These are phyloP conservation scores for Metrosideros polymorpha DNA, from an alignment of 441 rosid genomes.

Conservation along the genomic window DNA sequence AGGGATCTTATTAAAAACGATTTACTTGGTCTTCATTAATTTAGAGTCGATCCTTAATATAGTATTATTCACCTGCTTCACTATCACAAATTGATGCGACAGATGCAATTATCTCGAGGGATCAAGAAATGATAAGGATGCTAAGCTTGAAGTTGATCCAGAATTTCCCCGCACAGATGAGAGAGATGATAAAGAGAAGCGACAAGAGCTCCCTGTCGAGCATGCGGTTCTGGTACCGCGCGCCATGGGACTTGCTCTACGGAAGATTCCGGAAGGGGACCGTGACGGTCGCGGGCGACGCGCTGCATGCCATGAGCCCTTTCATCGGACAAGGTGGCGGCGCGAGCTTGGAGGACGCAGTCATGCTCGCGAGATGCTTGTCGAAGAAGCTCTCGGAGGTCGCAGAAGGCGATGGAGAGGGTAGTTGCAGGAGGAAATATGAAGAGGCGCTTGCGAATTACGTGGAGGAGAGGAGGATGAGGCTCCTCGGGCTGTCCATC, in stretches of 20 bases:
- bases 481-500: background rate
- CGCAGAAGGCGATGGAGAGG: background rate
- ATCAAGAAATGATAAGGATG: background rate
- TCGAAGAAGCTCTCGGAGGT: background rate
- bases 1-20: background rate
- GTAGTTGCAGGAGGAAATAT: background rate
- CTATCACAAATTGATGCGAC: background rate
- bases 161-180: background rate
- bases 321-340: background rate
- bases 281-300: background rate
- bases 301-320: background rate
- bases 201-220: background rate
- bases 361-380: background rate
- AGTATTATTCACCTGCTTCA: background rate
- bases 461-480: background rate
- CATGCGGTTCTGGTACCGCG: background rate
- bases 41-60: background rate
- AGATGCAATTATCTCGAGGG: background rate
- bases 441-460: background rate
- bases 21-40: background rate
- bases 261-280: background rate
- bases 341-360: background rate
- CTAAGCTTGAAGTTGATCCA: background rate
- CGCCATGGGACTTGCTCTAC: background rate
- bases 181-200: background rate